Conservation (phyloP, 169 alveolate genomes). For the Pseudocohnilembus persalinus region DNA sequence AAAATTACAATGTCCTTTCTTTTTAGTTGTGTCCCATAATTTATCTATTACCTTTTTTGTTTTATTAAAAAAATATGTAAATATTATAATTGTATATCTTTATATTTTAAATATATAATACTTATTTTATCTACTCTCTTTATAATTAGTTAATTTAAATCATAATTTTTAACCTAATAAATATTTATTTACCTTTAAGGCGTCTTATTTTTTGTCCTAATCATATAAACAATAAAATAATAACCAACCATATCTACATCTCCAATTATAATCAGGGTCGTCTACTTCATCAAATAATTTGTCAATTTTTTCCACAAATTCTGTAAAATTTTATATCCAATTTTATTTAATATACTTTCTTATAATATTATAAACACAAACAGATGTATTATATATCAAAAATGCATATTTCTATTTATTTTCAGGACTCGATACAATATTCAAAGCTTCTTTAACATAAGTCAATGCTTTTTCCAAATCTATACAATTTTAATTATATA, state of each 20-base stretch:
- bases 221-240: constrained; percentile 77
- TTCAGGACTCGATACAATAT: constrained; percentile 79
- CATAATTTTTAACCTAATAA: too few relatives aligned
- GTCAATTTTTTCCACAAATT: constrained; percentile 74
- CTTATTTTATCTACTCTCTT: too few relatives aligned
- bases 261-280: constrained; percentile 85
- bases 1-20: constrained; percentile 81
- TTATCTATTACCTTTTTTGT: constrained; percentile 71
- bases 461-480: constrained; percentile 56
- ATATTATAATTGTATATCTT: too few relatives aligned
- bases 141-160: too few relatives aligned
- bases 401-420: constrained; percentile 81
- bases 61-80: too few relatives aligned
- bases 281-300: constrained; percentile 84
- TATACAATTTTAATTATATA: too few relatives aligned
- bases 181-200: constrained; percentile 27
- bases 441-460: constrained; percentile 76
- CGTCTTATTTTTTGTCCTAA: constrained; percentile 87
- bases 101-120: too few relatives aligned
- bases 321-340: constrained; percentile 77
- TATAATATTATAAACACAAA: constrained; percentile 75
- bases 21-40: constrained; percentile 85
- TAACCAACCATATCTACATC: constrained; percentile 74
- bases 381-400: constrained; percentile 79
- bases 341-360: constrained; percentile 69